phyloP scores from a whole-genome alignment of 768 basidiomycete species.

The Tephrocybe sp. region DNA sequence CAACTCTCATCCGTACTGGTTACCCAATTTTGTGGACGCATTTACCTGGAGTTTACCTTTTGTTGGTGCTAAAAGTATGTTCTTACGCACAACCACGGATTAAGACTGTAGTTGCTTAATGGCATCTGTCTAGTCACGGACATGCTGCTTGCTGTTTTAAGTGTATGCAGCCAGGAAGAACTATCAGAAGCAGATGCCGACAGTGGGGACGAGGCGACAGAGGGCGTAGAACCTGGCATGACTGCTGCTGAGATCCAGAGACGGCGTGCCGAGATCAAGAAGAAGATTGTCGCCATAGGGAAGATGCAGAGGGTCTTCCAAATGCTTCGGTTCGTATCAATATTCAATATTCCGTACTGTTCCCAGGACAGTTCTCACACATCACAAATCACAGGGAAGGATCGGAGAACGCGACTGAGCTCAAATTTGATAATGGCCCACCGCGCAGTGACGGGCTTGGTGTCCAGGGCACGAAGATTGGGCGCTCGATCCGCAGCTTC shows the following conservation, averaged over 20 bases:
- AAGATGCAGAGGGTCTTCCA: constrained; percentile 90
- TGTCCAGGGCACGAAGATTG: constrained; percentile 58
- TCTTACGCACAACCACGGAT: neutral
- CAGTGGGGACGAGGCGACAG: constrained; percentile 28
- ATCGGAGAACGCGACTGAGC: constrained; percentile 74
- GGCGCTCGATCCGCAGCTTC: constrained; percentile 64
- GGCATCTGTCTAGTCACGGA: constrained; percentile 72
- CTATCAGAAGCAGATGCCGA: constrained; percentile 57
- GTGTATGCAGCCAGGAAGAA: constrained; percentile 93
- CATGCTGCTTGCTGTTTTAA: constrained; percentile 93
- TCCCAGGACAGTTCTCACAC: neutral
- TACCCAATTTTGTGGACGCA: constrained; percentile 97
- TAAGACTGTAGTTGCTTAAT: neutral
- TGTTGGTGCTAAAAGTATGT: constrained; percentile 92
- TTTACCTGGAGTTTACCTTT: constrained; percentile 99
- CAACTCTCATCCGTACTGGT: constrained; percentile 86
- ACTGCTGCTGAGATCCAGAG: constrained; percentile 42
- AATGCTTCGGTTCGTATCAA: constrained; percentile 68
- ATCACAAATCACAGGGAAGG: constrained; percentile 53
- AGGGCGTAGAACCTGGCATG: constrained; percentile 20
- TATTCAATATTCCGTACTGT: constrained; percentile 2
- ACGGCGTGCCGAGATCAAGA: constrained; percentile 80
- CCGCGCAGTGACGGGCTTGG: constrained; percentile 49
- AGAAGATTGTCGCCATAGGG: constrained; percentile 91
- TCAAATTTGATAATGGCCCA: constrained; percentile 35